Conservation (phyloP, 306 rosid species). For the Acacia confusa region DNA sequence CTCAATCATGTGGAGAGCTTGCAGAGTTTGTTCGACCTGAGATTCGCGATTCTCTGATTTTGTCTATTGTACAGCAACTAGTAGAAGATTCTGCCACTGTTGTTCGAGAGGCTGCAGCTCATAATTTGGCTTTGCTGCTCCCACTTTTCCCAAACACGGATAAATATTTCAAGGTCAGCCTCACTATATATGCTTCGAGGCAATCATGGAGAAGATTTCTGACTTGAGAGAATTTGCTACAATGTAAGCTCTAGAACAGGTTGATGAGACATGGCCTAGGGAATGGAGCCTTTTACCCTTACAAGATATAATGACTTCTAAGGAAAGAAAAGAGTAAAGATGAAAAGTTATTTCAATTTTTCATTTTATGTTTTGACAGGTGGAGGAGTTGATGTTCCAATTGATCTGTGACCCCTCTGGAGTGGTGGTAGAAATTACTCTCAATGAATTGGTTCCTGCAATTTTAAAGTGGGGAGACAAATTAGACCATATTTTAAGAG, state of each 20-base stretch:
- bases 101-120: slow-evolving; percentile 96
- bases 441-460: slow-evolving; percentile 86
- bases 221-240: slow-evolving; percentile 96
- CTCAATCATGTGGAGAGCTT: slow-evolving; percentile 96
- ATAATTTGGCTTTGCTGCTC: slow-evolving; percentile 93
- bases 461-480: slow-evolving; percentile 88
- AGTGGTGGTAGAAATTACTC: slow-evolving; percentile 85
- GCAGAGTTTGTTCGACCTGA: slow-evolving; percentile 96
- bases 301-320: slow-evolving; percentile 45
- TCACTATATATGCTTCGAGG: slow-evolving; percentile 99
- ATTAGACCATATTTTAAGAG: slow-evolving; percentile 72
- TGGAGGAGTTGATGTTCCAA: slow-evolving; percentile 97
- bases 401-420: slow-evolving; percentile 94
- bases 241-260: slow-evolving; percentile 97
- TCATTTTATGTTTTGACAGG: slow-evolving; percentile 56
- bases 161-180: slow-evolving; percentile 99
- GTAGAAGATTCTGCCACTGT: slow-evolving; percentile 89
- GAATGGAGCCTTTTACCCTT: slow-evolving; percentile 69
- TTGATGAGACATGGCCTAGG: slow-evolving; percentile 82
- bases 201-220: slow-evolving; percentile 99
- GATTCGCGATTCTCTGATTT: slow-evolving; percentile 94
- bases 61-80: slow-evolving; percentile 91
- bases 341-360: slow-evolving; percentile 41
- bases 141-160: slow-evolving; percentile 89
- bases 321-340: slow-evolving; percentile 29